phyloP scores from a whole-genome alignment of 345 rosid genomes.

The Salix dunnii region DNA sequence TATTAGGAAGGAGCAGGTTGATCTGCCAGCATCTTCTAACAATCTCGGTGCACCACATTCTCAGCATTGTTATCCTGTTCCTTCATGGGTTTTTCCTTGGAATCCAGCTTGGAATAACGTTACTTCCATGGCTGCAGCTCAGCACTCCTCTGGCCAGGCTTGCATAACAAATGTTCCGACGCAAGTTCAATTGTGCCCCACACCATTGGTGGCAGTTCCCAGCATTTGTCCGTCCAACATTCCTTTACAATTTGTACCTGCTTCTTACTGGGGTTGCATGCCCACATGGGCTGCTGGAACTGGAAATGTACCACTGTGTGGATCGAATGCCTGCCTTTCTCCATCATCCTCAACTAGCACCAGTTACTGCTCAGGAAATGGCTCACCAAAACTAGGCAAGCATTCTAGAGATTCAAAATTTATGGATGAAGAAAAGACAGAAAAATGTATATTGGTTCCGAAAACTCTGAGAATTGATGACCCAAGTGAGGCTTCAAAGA shows the following conservation, averaged over 20 bases:
- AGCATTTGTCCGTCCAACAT: slow-evolving; percentile 61
- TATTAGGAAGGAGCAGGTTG: slow-evolving; percentile 24
- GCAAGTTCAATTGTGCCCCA: slow-evolving; percentile 49
- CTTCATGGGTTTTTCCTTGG: slow-evolving; percentile 55
- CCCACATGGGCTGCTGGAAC: slow-evolving; percentile 46
- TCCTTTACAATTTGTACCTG: slow-evolving; percentile 60
- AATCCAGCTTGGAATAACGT: slow-evolving; percentile 31
- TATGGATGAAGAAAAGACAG: slow-evolving; percentile 39
- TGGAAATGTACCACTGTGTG: slow-evolving; percentile 13
- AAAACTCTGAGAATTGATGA: slow-evolving; percentile 73
- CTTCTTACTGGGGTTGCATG: slow-evolving; percentile 55
- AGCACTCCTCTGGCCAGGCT: slow-evolving; percentile 30
- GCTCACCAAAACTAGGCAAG: slow-evolving; percentile 58
- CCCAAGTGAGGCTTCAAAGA: slow-evolving; percentile 68
- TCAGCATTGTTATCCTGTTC: slow-evolving; percentile 36
- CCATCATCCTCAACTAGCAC: slow-evolving; percentile 44
- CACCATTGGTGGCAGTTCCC: slow-evolving; percentile 36
- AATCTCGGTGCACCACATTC: slow-evolving; percentile 46
- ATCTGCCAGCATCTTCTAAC: slow-evolving; percentile 9
- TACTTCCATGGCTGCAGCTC: slow-evolving; percentile 26
- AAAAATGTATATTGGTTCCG: slow-evolving; percentile 52
- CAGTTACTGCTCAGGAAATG: slow-evolving; percentile 39
- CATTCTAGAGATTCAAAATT: slow-evolving; percentile 56
- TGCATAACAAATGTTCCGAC: slow-evolving; percentile 13
- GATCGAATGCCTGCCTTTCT: slow-evolving; percentile 41